Percentiles rank a stretch among this genome's conserved stretches.
Evolutionary conservation across 495 filamentous ascomycete genomes (phyloP).

Genomic region (Platismatia glauca): DNA sequence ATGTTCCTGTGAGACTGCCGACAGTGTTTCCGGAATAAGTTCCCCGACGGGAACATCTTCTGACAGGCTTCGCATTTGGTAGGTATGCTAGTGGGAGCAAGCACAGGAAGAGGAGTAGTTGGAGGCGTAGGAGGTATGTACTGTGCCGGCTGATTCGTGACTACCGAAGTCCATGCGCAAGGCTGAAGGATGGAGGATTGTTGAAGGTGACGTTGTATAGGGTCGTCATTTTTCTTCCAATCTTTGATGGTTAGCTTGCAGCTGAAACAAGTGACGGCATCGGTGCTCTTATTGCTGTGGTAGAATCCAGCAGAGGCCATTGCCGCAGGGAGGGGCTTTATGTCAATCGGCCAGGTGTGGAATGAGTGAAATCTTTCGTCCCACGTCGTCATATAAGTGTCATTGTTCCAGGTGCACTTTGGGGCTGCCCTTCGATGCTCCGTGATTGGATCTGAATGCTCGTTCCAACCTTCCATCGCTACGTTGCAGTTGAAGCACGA

Average conservation of each 20-base stretch:
- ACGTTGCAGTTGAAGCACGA: conserved; percentile 21
- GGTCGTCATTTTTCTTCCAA: conserved; percentile 15
- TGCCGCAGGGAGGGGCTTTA: conserved; percentile 14
- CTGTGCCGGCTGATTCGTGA: conserved; percentile 9
- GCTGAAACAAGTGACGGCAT: conserved; percentile 17
- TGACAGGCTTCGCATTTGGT: conserved; percentile 14
- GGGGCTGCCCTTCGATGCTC: conserved; percentile 10
- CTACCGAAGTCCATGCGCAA: conserved; percentile 11
- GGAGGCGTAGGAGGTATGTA: conserved; percentile 5
- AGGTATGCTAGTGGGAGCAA: not conserved
- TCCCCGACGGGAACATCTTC: conserved; percentile 14
- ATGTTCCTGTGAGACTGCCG: not conserved
- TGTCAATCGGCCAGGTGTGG: conserved; percentile 15
- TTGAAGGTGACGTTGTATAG: conserved; percentile 7
- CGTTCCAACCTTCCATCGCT: conserved; percentile 11
- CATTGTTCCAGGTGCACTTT: conserved; percentile 13
- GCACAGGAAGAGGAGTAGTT: not conserved
- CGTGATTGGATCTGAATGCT: conserved; percentile 15
- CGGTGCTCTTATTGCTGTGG: conserved; percentile 13
- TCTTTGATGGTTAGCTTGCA: conserved; percentile 8
- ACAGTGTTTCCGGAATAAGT: conserved; percentile 11
- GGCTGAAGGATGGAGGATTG: not conserved
- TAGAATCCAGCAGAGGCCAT: conserved; percentile 20
- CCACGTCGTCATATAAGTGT: conserved; percentile 11
- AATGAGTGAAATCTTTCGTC: conserved; percentile 17